Conservation (phyloP, 495 filamentous ascomycete species). For the Cudoniella acicularis region DNA sequence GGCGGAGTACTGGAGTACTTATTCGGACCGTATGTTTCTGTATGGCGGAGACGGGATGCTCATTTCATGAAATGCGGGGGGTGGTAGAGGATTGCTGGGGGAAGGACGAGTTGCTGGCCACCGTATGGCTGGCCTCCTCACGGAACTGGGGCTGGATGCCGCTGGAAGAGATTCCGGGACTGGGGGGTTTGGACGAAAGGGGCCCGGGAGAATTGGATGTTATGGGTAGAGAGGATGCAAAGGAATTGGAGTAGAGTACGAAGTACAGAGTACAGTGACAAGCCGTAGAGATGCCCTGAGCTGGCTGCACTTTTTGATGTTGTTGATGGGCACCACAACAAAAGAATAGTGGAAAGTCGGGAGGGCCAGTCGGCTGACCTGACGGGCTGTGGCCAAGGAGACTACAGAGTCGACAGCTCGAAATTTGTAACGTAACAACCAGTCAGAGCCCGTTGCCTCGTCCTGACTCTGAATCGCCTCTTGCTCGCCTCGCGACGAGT, state of each 20-base stretch:
- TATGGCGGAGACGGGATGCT: constrained; percentile 14
- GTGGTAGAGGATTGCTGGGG: background rate
- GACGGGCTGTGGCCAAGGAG: too few species aligned
- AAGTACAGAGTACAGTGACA: too few species aligned
- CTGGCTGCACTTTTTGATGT: too few species aligned
- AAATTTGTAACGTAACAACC: background rate
- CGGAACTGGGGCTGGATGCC: background rate
- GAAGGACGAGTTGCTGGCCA: background rate
- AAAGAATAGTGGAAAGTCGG: too few species aligned
- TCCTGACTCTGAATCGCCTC: background rate
- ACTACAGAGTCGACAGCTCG: background rate
- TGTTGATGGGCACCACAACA: too few species aligned
- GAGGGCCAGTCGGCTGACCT: too few species aligned
- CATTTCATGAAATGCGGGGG: constrained; percentile 14
- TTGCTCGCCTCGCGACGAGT: background rate
- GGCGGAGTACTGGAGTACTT: constrained; percentile 19
- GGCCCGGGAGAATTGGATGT: too few species aligned
- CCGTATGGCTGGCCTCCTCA: background rate
- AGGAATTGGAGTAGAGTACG: too few species aligned
- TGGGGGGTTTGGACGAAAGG: too few species aligned
- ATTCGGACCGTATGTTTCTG: constrained; percentile 20
- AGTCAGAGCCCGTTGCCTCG: background rate
- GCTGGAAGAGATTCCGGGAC: too few species aligned
- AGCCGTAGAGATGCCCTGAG: too few species aligned
- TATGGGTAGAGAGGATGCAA: too few species aligned